Conservation (phyloP, 805 yeast species). For the Yarrowia bubula region DNA sequence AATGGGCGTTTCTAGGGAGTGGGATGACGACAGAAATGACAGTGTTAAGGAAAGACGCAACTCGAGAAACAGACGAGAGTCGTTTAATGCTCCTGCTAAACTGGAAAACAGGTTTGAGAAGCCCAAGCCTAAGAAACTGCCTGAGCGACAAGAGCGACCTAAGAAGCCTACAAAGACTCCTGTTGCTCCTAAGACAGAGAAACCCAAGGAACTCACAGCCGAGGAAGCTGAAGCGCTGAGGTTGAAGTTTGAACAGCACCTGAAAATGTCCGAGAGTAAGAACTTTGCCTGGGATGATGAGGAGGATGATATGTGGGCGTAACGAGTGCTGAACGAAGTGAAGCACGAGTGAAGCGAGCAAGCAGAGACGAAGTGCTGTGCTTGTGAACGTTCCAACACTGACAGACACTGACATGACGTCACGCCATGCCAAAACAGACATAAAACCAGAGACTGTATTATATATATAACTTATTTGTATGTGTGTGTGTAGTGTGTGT, state of each 20-base stretch:
- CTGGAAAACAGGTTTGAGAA: neutral
- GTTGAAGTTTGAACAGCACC: slow-evolving; percentile 1
- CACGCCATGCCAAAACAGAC: neutral
- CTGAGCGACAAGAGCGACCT: slow-evolving; percentile 2
- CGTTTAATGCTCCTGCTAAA: neutral
- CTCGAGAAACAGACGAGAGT: slow-evolving; percentile 17
- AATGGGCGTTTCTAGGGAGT: neutral
- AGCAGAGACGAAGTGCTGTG: no score
- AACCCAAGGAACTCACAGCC: slow-evolving; percentile 1
- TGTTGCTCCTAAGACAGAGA: neutral
- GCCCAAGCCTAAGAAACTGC: neutral
- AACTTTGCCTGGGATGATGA: slow-evolving; percentile 24
- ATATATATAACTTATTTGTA: slow-evolving; percentile 2
- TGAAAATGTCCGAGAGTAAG: neutral
- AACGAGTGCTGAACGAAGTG: neutral
- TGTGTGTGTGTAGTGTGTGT: no score
- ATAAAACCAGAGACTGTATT: slow-evolving; percentile 9
- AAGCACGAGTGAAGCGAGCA: no score
- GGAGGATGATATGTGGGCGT: slow-evolving; percentile 14
- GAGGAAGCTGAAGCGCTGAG: slow-evolving; percentile 14
- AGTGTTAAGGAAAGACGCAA: neutral
- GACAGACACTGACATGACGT: no score
- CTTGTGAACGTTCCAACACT: no score
- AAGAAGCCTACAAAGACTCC: neutral
- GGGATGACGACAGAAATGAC: slow-evolving; percentile 1